A percentile compares a stretch with the other conserved stretches of the same genome.
These are phyloP conservation scores for Boletus fagicola DNA, from an alignment of 768 basidiomycete species.

Conservation along the genomic window DNA sequence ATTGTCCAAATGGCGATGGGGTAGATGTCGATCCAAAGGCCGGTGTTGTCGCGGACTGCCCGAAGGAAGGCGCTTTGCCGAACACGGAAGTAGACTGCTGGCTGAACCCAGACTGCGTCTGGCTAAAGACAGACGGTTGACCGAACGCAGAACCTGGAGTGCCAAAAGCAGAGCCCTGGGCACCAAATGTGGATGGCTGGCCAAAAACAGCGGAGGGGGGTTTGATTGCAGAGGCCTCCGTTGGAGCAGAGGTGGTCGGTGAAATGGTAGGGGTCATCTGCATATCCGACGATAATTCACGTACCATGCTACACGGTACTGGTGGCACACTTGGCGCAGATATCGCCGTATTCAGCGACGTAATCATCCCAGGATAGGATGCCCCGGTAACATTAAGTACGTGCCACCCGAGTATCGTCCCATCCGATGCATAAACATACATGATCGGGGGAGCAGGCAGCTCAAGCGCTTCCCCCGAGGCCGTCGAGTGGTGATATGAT, in stretches of 20 bases:
- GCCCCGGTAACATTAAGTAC: slow-evolving; percentile 53
- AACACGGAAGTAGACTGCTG: slow-evolving; percentile 27
- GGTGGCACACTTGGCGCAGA: slow-evolving; percentile 4
- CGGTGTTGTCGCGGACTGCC: slow-evolving; percentile 10
- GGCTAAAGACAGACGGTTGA: slow-evolving; percentile 27
- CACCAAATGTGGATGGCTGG: slow-evolving; percentile 30
- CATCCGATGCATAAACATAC: slow-evolving; percentile 77
- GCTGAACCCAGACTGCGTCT: slow-evolving; percentile 13
- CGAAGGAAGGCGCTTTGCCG: slow-evolving; percentile 24
- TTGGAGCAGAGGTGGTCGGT: slow-evolving; percentile 16
- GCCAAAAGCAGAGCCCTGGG: slow-evolving; percentile 21
- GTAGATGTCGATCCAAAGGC: slow-evolving; percentile 16
- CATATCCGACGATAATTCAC: slow-evolving; percentile 33
- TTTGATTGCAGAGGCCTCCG: slow-evolving; percentile 30
- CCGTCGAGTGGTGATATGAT: slow-evolving; percentile 36
- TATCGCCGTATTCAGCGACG: slow-evolving; percentile 14
- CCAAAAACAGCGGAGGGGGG: slow-evolving; percentile 36
- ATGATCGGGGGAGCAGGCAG: slow-evolving; percentile 58
- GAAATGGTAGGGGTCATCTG: slow-evolving; percentile 26
- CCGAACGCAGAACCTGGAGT: slow-evolving; percentile 29
- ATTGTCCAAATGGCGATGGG: slow-evolving; percentile 22
- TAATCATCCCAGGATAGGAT: slow-evolving; percentile 57
- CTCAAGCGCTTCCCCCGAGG: slow-evolving; percentile 42
- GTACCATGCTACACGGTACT: slow-evolving; percentile 23
- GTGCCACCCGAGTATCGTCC: slow-evolving; percentile 73